These are phyloP conservation scores for Elymus sibiricus DNA, from an alignment of 176 grass and related monocot genomes.

Conservation along the genomic window DNA sequence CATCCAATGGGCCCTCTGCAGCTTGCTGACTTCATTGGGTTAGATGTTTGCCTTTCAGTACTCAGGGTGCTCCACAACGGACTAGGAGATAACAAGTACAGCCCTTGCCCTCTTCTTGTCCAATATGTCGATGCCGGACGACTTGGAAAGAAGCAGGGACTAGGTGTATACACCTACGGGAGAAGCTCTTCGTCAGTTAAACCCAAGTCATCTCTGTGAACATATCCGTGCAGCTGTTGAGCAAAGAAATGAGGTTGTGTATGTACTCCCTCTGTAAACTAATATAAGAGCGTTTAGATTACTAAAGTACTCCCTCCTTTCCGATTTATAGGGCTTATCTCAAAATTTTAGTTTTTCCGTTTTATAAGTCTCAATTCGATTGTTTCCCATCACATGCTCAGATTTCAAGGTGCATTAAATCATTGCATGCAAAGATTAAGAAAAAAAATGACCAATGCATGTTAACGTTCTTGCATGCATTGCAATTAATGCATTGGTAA, in stretches of 20 bases:
- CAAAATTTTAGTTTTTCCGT: too few species aligned
- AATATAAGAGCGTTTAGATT: too few species aligned
- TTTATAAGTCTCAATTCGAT: too few species aligned
- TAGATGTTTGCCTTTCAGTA: slow-evolving; percentile 91
- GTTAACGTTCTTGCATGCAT: too few species aligned
- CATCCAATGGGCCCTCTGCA: slow-evolving; percentile 94
- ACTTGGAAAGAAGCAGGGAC: slow-evolving; percentile 69
- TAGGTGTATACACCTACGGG: slow-evolving; percentile 74
- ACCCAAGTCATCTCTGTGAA: slow-evolving; percentile 50
- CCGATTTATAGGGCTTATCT: too few species aligned
- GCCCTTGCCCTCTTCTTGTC: slow-evolving; percentile 85
- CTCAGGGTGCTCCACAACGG: slow-evolving; percentile 78
- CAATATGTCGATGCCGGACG: slow-evolving; percentile 93
- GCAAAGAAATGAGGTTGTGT: neutral
- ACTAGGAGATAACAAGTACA: slow-evolving; percentile 89
- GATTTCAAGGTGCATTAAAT: too few species aligned
- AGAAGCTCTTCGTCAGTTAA: slow-evolving; percentile 34
- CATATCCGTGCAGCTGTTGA: neutral
- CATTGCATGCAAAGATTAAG: too few species aligned
- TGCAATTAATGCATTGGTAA: too few species aligned
- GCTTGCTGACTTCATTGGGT: slow-evolving; percentile 89
- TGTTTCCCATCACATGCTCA: too few species aligned
- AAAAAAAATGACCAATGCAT: too few species aligned
- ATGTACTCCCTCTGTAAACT: too few species aligned
- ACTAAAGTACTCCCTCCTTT: too few species aligned